Base-by-base conservation (phyloP, 495 filamentous ascomycete genomes). In the Penicillium pulvis region DNA sequence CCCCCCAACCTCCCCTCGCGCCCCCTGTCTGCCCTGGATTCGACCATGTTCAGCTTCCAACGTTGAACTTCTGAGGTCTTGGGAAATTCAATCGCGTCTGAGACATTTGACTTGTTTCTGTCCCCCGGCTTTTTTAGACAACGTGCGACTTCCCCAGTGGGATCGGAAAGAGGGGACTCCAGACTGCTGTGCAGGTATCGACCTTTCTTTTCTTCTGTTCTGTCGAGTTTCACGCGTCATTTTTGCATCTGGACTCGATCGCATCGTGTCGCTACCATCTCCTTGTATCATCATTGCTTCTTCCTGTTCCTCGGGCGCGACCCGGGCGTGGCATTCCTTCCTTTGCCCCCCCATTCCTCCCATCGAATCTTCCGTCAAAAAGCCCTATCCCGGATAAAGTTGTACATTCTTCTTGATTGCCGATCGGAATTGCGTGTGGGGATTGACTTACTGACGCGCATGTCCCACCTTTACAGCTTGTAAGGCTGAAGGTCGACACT, bases 21-120 rank as follows among this genome's bases (percentile, higher is more conserved):
- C 71, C 88, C 53, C 87, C 83, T 55, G 87, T 84, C 71, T 75
- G 89, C 55, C 74, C 16, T 90, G 69, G 84, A 88, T 72, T 83
- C 87, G 71, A 55, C 87, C 64, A 82, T 87, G 55, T 80, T 88
- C 56, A 75, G 73, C 35, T 80, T 81, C 30, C 77, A 75, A 39
- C 66, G 82, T 51, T 61, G 88, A 62, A 83, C 28, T 36, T 86
- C 68, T 74, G 61, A 80, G 85, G 87, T 62, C 81, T 88, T 54
- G 84, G 87, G 87, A 6, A 60, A 87, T 45, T 74, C 82, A 66
- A 72, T 77, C 57, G 79, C 88, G 72, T 85, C 87, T 71, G 71
- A 81, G 59, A 79, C 69, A 63, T 75, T 88, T 30, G 84, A 9
- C 85, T 90, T 65, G 61, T 64, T 58, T 59, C 43, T 42, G 26